Percentiles rank a stretch among this genome's conserved stretches.
These are phyloP conservation scores for Thermothielavioides terrestris DNA, from an alignment of 495 filamentous ascomycete genomes.

Conservation along the genomic window DNA sequence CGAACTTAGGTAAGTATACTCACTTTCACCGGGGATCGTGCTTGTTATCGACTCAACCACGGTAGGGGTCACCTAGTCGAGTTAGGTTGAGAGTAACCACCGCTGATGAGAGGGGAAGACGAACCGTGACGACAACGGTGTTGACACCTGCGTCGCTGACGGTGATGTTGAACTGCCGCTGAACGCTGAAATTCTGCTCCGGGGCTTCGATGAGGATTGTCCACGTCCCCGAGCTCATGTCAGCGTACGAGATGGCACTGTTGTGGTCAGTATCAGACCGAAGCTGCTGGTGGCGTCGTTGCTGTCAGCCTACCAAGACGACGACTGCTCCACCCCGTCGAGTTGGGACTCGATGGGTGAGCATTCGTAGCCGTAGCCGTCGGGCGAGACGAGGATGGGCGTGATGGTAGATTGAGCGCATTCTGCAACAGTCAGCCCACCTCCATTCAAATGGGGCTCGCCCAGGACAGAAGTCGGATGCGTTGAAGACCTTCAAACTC, in stretches of 20 bases:
- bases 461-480: too few species aligned
- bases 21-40: conserved; percentile 15
- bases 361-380: conserved; percentile 21
- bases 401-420: conserved; percentile 21
- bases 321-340: conserved; percentile 18
- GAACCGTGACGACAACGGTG: conserved; percentile 19
- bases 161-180: conserved; percentile 20
- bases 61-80: conserved; percentile 17
- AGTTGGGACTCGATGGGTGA: conserved; percentile 17
- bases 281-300: not conserved
- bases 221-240: conserved; percentile 19
- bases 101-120: not conserved
- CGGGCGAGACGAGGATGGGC: conserved; percentile 24
- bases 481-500: conserved; percentile 23
- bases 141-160: conserved; percentile 5
- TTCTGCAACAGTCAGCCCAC: not conserved
- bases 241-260: conserved; percentile 17
- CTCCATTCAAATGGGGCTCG: not conserved
- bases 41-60: conserved; percentile 15
- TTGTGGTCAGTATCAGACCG: not conserved
- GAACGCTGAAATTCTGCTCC: conserved; percentile 17
- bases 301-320: conserved; percentile 14
- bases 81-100: too few species aligned
- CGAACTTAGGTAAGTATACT: not conserved
- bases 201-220: conserved; percentile 18